A percentile compares a stretch with the other conserved stretches of the same genome.
phyloP scores from a whole-genome alignment of 768 basidiomycete genomes.

The Tephrocybe sp. region DNA sequence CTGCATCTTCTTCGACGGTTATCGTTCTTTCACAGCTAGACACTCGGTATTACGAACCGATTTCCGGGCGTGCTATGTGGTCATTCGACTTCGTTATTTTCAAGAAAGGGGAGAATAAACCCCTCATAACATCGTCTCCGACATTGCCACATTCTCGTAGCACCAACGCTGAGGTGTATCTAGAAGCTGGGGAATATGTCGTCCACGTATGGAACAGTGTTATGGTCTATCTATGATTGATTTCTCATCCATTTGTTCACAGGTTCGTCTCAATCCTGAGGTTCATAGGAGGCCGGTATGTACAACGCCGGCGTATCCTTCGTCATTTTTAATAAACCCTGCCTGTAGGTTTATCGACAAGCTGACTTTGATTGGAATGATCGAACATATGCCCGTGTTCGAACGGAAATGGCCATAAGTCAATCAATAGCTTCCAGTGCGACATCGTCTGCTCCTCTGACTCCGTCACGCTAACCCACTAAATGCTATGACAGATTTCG shows the following conservation, averaged over 20 bases:
- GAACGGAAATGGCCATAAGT: constrained; percentile 28
- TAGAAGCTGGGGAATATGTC: constrained; percentile 1
- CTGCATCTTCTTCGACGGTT: neutral
- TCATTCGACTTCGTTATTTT: neutral
- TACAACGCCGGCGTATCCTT: neutral
- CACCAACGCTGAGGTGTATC: neutral
- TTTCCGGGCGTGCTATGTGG: neutral
- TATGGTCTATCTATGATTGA: neutral
- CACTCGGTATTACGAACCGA: neutral
- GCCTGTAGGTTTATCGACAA: neutral
- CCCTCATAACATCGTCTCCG: neutral
- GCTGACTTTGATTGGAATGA: constrained; percentile 10
- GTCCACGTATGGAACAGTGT: neutral
- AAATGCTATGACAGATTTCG: constrained; percentile 21
- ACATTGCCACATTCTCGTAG: neutral
- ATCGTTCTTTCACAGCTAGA: neutral
- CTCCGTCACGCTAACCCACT: neutral
- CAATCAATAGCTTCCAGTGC: constrained; percentile 30
- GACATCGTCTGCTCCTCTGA: constrained; percentile 6
- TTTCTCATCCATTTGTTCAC: neutral
- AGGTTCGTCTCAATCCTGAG: neutral
- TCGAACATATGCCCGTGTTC: constrained; percentile 20
- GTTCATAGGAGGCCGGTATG: neutral
- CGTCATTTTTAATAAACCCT: neutral
- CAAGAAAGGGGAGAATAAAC: neutral